Evolutionary conservation across 306 rosid species (phyloP).

Genomic region (Gillenia trifoliata): DNA sequence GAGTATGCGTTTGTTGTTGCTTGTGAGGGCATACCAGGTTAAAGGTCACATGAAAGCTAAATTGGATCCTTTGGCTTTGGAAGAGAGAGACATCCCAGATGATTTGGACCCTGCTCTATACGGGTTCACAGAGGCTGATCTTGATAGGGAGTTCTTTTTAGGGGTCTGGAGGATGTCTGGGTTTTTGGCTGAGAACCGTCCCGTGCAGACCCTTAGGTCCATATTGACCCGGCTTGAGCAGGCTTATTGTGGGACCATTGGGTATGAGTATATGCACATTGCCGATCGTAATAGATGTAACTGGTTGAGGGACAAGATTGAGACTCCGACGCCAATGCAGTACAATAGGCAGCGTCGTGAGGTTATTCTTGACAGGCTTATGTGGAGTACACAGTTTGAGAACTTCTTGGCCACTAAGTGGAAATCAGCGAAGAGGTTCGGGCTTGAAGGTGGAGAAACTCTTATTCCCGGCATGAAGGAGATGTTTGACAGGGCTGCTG

Average conservation of each 20-base stretch:
- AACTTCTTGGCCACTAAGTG: constrained; percentile 93
- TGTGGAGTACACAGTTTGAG: constrained; percentile 93
- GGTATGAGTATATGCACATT: constrained; percentile 95
- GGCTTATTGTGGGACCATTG: constrained; percentile 93
- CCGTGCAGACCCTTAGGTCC: constrained; percentile 84
- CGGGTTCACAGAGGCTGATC: constrained; percentile 92
- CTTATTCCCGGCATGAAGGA: constrained; percentile 95
- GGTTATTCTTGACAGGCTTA: constrained; percentile 84
- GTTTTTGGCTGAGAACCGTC: constrained; percentile 93
- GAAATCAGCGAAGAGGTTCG: constrained; percentile 90
- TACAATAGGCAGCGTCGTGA: constrained; percentile 66
- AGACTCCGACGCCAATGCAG: constrained; percentile 66
- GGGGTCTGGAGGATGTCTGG: constrained; percentile 98
- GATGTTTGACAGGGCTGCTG: constrained; percentile 91
- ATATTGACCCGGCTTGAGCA: constrained; percentile 94
- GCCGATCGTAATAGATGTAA: constrained; percentile 81
- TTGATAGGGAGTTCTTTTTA: constrained; percentile 86
- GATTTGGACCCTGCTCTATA: constrained; percentile 85
- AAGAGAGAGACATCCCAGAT: constrained; percentile 54
- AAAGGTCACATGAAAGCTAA: constrained; percentile 91
- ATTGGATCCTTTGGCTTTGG: constrained; percentile 78
- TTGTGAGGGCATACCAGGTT: constrained; percentile 95
- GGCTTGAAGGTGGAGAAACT: constrained; percentile 92
- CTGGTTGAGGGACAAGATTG: constrained; percentile 91
- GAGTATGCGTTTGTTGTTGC: constrained; percentile 87